These are phyloP conservation scores for Ustilago xerochloae DNA, from an alignment of 1,284 basidiomycete species.

Conservation along the genomic window DNA sequence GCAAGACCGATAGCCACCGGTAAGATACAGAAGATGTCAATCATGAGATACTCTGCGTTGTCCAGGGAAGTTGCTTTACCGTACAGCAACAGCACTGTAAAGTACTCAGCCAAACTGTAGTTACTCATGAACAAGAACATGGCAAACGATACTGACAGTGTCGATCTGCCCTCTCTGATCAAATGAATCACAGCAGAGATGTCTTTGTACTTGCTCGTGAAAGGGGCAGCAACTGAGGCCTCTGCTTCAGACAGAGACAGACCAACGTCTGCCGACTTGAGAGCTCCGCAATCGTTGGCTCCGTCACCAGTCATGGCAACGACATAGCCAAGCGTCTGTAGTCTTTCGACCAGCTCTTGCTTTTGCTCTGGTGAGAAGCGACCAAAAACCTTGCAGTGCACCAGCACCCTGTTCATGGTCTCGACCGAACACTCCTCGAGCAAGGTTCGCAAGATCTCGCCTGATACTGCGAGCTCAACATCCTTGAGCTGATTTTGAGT, in stretches of 20 bases:
- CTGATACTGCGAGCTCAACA: slow-evolving; percentile 48
- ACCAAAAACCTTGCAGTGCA: slow-evolving; percentile 48
- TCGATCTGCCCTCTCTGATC: slow-evolving; percentile 46
- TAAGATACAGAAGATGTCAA: slow-evolving; percentile 51
- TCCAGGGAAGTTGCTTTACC: slow-evolving; percentile 46
- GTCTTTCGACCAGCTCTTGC: slow-evolving; percentile 48
- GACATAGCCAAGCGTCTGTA: slow-evolving; percentile 43
- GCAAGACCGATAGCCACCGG: slow-evolving; percentile 49
- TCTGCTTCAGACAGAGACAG: slow-evolving; percentile 50
- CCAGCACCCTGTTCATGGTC: slow-evolving; percentile 41
- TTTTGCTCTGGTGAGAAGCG: slow-evolving; percentile 56
- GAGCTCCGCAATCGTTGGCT: slow-evolving; percentile 53
- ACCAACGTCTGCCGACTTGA: slow-evolving; percentile 55
- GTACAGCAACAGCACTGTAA: slow-evolving; percentile 51
- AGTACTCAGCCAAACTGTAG: slow-evolving; percentile 55
- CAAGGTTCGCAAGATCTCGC: slow-evolving; percentile 37
- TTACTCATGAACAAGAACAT: slow-evolving; percentile 48
- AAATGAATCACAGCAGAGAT: slow-evolving; percentile 35
- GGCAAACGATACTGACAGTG: slow-evolving; percentile 29
- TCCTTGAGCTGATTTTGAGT: slow-evolving; percentile 14
- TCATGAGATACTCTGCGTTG: slow-evolving; percentile 56
- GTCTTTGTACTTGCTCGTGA: slow-evolving; percentile 36
- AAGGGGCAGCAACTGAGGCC: slow-evolving; percentile 51
- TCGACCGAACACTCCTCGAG: slow-evolving; percentile 34
- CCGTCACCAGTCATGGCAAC: slow-evolving; percentile 51